Evolutionary conservation across 805 yeast species (phyloP), one percentile per base, ranked within the genome.

Genomic region (Ogataea henricii): DNA sequence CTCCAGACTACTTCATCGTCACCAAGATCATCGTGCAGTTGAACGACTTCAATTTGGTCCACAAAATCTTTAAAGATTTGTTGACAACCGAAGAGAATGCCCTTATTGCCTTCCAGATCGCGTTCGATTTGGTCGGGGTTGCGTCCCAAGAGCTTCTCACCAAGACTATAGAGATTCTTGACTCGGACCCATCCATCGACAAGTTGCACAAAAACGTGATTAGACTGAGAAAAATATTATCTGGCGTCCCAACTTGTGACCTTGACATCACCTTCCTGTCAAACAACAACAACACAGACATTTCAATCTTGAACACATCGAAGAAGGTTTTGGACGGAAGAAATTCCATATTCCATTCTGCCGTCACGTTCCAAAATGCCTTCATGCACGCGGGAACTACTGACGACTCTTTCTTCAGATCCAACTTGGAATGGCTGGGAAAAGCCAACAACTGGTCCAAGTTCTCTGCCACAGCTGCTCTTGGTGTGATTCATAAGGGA

Each of bases 391-490:
- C 94, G 32, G 99, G 98, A 48, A 94, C 99, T 12, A 89, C 98
- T 7, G 95, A 88, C 62, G 97, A 94, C 66, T 82, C 90, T 0
- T 94, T 94, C 62, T 87, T 92, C 70, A 79, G 96, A 65, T 79
- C 85, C 37, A 94, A 94, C 64, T 74, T 90, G 61, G 97, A 92
- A 60, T 94, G 98, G 97, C 76, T 94, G 56, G 95, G 96, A 37
- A 89, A 90, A 69, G 97, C 99, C n/a, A 85, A 92, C 40, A 90
- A 92, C 68, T 94, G 99, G 99, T 90, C 97, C 5, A 94, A 92
- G 65, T 94, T 94, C 67, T 83, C 96, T 0, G 97, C 98, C 2
- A 92, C 98, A 12, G 98, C 98, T 7, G 97, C 98, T 12, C 73
- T 94, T 52, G 99, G 99, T 64, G 98, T 92, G 25, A 91, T 94